Evolutionary conservation across 306 rosid genomes (phyloP).

Genomic region (Benincasa hispida): DNA sequence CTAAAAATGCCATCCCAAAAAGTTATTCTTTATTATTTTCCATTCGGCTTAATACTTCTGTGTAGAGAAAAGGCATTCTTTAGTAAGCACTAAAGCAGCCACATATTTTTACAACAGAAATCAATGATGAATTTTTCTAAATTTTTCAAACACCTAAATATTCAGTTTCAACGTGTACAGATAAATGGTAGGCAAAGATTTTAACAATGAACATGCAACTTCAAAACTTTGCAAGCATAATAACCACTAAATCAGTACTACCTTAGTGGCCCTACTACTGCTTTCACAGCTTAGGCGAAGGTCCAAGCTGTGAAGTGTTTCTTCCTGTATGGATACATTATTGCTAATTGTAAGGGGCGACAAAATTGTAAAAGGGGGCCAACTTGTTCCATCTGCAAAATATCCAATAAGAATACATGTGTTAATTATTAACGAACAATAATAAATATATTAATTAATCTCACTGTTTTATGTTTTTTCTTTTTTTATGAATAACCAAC

Average conservation of each 20-base stretch:
- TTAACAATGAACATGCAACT: neutral
- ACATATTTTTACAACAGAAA: neutral
- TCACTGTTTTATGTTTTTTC: neutral
- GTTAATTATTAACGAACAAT: neutral
- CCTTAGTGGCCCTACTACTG: constrained; percentile 3
- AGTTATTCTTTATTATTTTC: neutral
- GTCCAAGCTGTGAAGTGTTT: constrained; percentile 1
- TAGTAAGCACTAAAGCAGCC: neutral
- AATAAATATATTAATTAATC: neutral
- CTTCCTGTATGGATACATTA: neutral
- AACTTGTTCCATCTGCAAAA: constrained; percentile 10
- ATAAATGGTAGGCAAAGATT: neutral
- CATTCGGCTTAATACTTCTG: neutral
- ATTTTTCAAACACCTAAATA: neutral
- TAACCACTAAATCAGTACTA: neutral
- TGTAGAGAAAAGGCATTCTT: neutral
- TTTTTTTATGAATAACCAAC: no score
- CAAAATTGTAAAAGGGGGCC: neutral
- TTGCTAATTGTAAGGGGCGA: neutral
- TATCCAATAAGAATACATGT: neutral
- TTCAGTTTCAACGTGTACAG: neutral
- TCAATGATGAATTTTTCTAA: neutral
- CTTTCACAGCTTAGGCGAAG: neutral
- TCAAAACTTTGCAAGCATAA: neutral
- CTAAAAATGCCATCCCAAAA: neutral